Percentiles rank a stretch among this genome's conserved stretches.
Conservation (phyloP, 1,284 basidiomycete genomes). For the Golubevia sp. region DNA sequence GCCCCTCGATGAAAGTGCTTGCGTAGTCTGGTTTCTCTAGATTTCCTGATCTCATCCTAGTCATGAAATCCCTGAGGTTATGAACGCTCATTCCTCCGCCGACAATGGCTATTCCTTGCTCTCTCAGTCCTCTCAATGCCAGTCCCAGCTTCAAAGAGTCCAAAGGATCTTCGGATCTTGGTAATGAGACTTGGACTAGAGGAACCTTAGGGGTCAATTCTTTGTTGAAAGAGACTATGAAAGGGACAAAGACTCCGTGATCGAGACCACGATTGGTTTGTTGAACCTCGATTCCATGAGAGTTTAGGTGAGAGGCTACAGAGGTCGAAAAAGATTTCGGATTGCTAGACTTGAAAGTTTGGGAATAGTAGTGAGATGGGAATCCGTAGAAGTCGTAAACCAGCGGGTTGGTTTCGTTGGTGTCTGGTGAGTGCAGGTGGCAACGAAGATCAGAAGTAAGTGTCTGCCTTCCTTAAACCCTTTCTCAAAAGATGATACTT, state of each 20-base stretch:
- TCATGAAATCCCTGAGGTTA: constrained; percentile 34
- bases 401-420: constrained; percentile 58
- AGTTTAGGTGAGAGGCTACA: constrained; percentile 38
- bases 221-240: constrained; percentile 61
- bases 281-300: constrained; percentile 31
- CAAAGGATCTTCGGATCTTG: constrained; percentile 50
- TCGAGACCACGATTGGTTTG: constrained; percentile 62
- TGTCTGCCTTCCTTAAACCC: too few species aligned
- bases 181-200: constrained; percentile 64
- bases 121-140: constrained; percentile 58
- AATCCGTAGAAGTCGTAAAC: constrained; percentile 65
- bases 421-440: constrained; percentile 41
- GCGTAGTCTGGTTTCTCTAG: constrained; percentile 13
- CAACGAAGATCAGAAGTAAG: neutral
- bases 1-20: constrained; percentile 15
- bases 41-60: neutral
- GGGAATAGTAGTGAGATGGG: constrained; percentile 62
- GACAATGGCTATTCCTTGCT: constrained; percentile 36
- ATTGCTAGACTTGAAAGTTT: constrained; percentile 52
- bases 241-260: constrained; percentile 65
- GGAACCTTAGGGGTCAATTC: constrained; percentile 51
- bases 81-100: constrained; percentile 44
- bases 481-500: too few species aligned
- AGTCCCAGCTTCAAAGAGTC: constrained; percentile 62
- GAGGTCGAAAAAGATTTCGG: constrained; percentile 39